Conservation (phyloP, 2,329 filamentous ascomycete genomes). For the Calcarisporium arbuscula region DNA sequence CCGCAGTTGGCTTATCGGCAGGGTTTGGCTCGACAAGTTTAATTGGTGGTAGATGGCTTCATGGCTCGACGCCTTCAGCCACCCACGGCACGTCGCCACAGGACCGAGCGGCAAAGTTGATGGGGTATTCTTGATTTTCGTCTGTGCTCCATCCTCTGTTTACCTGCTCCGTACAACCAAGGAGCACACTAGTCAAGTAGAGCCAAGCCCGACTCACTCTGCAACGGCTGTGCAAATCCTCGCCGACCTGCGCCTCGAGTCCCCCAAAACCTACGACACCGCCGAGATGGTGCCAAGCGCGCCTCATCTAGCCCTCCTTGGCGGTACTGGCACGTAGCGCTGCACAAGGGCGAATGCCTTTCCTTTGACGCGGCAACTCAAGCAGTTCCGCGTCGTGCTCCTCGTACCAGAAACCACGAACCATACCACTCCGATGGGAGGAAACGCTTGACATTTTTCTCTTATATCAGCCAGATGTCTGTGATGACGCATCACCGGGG, state of each 20-base stretch:
- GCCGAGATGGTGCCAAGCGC: slow-evolving; percentile 42
- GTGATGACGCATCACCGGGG: slow-evolving; percentile 20
- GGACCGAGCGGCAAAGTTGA: too few relatives aligned
- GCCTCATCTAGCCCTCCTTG: slow-evolving; percentile 47
- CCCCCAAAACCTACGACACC: slow-evolving; percentile 39
- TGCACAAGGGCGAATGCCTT: slow-evolving; percentile 32
- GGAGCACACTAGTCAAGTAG: too few relatives aligned
- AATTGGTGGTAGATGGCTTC: too few relatives aligned
- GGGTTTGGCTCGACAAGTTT: too few relatives aligned
- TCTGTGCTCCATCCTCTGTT: background rate
- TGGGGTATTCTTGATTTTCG: background rate
- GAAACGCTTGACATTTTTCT: slow-evolving; percentile 20
- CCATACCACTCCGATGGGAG: slow-evolving; percentile 37
- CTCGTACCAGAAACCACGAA: slow-evolving; percentile 53
- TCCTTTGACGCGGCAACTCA: slow-evolving; percentile 43
- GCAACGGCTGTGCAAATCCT: slow-evolving; percentile 32
- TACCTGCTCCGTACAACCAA: slow-evolving; percentile 1
- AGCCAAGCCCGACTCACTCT: too few relatives aligned
- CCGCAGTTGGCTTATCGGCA: too few relatives aligned
- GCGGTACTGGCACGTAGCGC: slow-evolving; percentile 44
- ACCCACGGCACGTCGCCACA: too few relatives aligned
- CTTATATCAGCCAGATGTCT: slow-evolving; percentile 22
- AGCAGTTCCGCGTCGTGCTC: slow-evolving; percentile 41
- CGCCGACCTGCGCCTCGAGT: slow-evolving; percentile 54
- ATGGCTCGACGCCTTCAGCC: too few relatives aligned